Evolutionary conservation across 108 stramenopile genomes (phyloP).

Genomic region (Epipyxis sp.): DNA sequence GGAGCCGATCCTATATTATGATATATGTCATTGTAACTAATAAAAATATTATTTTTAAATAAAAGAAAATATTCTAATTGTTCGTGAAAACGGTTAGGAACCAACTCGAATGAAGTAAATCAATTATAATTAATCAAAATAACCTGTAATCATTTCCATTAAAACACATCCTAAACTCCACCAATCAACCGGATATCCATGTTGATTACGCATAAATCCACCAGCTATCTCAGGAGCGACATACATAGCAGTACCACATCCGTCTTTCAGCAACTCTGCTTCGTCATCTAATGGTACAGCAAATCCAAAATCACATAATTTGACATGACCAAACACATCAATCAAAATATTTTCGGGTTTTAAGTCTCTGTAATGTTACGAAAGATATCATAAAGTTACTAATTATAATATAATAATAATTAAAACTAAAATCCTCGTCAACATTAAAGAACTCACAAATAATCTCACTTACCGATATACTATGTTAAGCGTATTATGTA

Average conservation of each 20-base stretch:
- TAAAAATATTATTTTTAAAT: too few relatives aligned
- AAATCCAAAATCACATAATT: conserved; percentile 50
- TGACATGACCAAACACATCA: conserved; percentile 46
- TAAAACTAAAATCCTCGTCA: too few relatives aligned
- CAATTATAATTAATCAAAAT: too few relatives aligned
- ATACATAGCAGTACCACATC: conserved; percentile 32
- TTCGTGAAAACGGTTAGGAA: too few relatives aligned
- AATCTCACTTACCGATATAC: not conserved
- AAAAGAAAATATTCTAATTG: too few relatives aligned
- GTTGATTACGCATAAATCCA: not conserved
- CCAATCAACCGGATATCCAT: conserved; percentile 32
- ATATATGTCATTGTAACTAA: conserved; percentile 11
- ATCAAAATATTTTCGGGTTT: conserved; percentile 44
- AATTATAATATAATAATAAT: too few relatives aligned
- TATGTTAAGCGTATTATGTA: not conserved
- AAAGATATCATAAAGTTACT: too few relatives aligned
- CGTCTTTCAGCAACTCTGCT: conserved; percentile 1
- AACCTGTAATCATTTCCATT: conserved; percentile 27
- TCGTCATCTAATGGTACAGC: not conserved
- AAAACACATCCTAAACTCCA: conserved; percentile 30
- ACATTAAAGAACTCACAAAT: too few relatives aligned
- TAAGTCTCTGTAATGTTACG: not conserved
- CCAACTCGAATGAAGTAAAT: too few relatives aligned
- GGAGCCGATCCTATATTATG: too few relatives aligned
- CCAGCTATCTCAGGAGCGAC: conserved; percentile 16